phyloP scores from a whole-genome alignment of 1,139 yeast genomes.

The Zygotorulaspora mrakii region DNA sequence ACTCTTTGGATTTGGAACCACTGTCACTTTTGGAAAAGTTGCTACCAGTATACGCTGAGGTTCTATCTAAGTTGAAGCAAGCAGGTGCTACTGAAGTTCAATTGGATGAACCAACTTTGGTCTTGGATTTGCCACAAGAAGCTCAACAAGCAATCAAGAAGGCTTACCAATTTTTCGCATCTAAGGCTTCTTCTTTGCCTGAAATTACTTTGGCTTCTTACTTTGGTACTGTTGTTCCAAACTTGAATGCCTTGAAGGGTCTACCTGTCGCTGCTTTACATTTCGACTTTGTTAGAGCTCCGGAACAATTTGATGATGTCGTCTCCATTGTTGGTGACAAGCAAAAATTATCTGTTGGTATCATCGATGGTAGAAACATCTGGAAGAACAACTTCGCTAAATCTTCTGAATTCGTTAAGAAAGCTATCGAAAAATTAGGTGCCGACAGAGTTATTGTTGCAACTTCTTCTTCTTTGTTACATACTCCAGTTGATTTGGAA shows the following conservation, averaged over 20 bases:
- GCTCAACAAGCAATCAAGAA: conserved; percentile 82
- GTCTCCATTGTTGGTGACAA: conserved; percentile 57
- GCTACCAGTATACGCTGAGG: conserved; percentile 87
- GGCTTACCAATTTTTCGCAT: conserved; percentile 52
- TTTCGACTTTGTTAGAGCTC: conserved; percentile 93
- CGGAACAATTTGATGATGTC: conserved; percentile 91
- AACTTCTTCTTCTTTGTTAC: conserved; percentile 94
- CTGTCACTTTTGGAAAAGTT: conserved; percentile 81
- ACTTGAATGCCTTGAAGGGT: conserved; percentile 80
- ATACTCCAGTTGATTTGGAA: conserved; percentile 95
- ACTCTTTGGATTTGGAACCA: conserved; percentile 92
- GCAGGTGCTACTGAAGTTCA: conserved; percentile 97
- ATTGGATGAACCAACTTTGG: conserved; percentile 96
- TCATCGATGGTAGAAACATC: conserved; percentile 97
- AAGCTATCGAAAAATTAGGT: conserved; percentile 83
- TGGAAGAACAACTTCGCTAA: conserved; percentile 94
- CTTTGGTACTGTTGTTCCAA: conserved; percentile 98
- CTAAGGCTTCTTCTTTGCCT: conserved; percentile 60
- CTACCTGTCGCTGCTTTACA: conserved; percentile 95
- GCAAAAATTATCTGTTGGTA: conserved; percentile 91
- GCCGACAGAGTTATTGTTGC: conserved; percentile 85
- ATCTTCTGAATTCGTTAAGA: conserved; percentile 75
- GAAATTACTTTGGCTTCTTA: conserved; percentile 82
- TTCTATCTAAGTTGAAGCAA: conserved; percentile 77
- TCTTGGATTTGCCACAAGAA: conserved; percentile 82